Evolutionary conservation across 2,329 filamentous ascomycete species (phyloP), one percentile per base, ranked within the genome.

Genomic region (Fusarium sarcochroum): DNA sequence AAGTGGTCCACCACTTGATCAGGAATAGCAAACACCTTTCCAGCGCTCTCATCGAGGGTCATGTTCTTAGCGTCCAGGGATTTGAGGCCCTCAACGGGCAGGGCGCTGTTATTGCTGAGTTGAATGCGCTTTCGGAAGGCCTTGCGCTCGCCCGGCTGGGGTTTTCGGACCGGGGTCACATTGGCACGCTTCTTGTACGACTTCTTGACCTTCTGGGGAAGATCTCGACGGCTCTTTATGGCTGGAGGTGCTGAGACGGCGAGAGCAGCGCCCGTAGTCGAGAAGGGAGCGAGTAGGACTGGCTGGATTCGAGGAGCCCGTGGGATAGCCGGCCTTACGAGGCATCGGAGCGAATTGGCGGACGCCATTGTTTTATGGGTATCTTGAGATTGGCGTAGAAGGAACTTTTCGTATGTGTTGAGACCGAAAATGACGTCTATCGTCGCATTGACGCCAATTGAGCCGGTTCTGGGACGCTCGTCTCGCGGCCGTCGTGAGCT

Each of bases 51-150:
- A 30, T 82, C 79, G 55, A 86, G 82, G 18, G 85, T 79, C 80
- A 91, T 81, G 42, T 85, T 86, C 66, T 86, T 82, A 11, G 80
- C 76, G 14, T 80, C 84, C 55, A 97, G 76, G 48, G 90, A 86
- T 62, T 85, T 81, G 71, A 97, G 84, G 13, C 89, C 91, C 23
- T 84, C 77, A 9, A 98, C 91, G 62, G 91, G 88, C 37, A 98
- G 83, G 49, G 96, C 96, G 81, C 97, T 98, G 79, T 93, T 92
- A 82, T 98, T 99, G 84, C 91, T 95, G 63, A 99, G 89, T 62
- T 97, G 90, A 75, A 99, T 93, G 72, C 93, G 90, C 84, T 97
- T 97, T 70, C 94, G 90, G 77, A 93, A 85, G 27, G 93, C 92
- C 81, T 94, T 97, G 70, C 94, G 89, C 84, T 98, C 94, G 70